Evolutionary conservation across 768 basidiomycete genomes (phyloP).

Genomic region (Suillus sp.): DNA sequence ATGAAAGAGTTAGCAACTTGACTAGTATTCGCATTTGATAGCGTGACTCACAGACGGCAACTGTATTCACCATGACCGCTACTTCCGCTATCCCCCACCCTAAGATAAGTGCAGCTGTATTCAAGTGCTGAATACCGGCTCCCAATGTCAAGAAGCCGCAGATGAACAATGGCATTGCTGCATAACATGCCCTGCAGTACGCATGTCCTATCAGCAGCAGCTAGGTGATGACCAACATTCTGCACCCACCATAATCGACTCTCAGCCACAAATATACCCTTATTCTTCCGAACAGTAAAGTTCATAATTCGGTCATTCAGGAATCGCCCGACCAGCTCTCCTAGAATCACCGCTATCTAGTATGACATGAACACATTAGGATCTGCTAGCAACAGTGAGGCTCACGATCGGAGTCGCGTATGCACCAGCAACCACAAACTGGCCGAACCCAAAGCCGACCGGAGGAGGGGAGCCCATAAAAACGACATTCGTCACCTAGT

Average conservation of each 20-base stretch:
- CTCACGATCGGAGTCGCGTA: conserved; percentile 49
- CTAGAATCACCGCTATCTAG: conserved; percentile 51
- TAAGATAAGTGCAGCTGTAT: conserved; percentile 35
- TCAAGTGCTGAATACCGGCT: conserved; percentile 38
- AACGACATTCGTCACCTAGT: conserved; percentile 54
- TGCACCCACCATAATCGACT: conserved; percentile 44
- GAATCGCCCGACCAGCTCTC: conserved; percentile 53
- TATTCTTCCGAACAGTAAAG: conserved; percentile 43
- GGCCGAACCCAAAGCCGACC: conserved; percentile 48
- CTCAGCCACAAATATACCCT: conserved; percentile 58
- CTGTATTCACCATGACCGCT: conserved; percentile 42
- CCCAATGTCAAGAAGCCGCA: conserved; percentile 46
- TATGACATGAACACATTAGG: background rate
- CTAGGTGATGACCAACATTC: too few relatives aligned
- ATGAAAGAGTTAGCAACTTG: background rate
- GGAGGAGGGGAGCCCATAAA: conserved; percentile 52
- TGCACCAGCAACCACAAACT: conserved; percentile 42
- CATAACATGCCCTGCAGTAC: conserved; percentile 43
- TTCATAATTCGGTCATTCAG: conserved; percentile 53
- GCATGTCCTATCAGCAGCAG: too few relatives aligned
- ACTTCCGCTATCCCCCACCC: conserved; percentile 47
- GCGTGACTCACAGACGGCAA: conserved; percentile 37
- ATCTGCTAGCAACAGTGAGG: background rate
- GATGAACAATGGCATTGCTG: conserved; percentile 43
- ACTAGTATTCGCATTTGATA: background rate